Evolutionary conservation across 257 asterid genomes (phyloP).

Genomic region (Coffea eugenioides): DNA sequence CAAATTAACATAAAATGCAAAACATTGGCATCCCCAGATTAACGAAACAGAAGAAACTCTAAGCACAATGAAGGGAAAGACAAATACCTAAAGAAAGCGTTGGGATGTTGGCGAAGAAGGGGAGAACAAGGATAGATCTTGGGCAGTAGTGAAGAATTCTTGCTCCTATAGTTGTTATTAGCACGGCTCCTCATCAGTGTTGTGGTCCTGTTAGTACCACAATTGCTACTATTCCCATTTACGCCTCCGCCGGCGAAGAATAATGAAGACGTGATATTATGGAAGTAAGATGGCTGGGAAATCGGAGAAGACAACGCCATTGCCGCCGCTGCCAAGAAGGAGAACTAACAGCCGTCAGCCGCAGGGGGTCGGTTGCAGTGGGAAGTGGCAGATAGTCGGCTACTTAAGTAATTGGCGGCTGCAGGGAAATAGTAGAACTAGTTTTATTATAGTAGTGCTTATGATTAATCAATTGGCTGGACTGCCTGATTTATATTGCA

Average conservation of each 20-base stretch:
- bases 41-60: background rate
- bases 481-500: no score
- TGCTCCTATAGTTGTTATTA: background rate
- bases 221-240: background rate
- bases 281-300: slow-evolving; percentile 1
- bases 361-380: no score
- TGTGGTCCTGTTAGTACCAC: background rate
- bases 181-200: background rate
- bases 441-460: no score
- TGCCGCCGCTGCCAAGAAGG: background rate
- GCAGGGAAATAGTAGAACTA: no score
- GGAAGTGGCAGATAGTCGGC: no score
- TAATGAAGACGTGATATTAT: background rate
- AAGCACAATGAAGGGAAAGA: background rate
- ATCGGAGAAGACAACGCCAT: slow-evolving; percentile 9
- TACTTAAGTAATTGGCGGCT: no score
- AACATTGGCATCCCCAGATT: background rate
- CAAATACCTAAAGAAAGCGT: slow-evolving; percentile 15
- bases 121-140: slow-evolving; percentile 48
- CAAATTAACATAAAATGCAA: background rate
- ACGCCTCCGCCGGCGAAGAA: background rate
- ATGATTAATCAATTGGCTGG: no score
- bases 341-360: no score
- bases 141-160: slow-evolving; percentile 6
- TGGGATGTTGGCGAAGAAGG: slow-evolving; percentile 26